phyloP scores from a whole-genome alignment of 2,329 filamentous ascomycete species.

The Zymoseptoria crescenta region DNA sequence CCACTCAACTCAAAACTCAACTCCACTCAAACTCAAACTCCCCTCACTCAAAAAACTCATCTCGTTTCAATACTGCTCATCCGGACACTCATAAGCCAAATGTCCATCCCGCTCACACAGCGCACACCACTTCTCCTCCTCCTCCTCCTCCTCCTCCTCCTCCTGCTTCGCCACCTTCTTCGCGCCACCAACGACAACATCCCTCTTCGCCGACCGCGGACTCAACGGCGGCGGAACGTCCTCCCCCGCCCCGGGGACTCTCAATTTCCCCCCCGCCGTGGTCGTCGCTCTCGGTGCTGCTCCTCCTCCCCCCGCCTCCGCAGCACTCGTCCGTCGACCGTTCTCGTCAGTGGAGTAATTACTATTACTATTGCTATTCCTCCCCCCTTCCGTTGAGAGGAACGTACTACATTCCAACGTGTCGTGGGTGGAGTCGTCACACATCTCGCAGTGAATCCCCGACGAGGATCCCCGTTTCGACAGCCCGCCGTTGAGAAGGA shows the following conservation, averaged over 20 bases:
- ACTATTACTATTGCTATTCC: background rate
- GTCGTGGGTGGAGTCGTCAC: constrained; percentile 84
- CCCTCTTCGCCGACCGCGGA: background rate
- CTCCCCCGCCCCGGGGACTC: background rate
- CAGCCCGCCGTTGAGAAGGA: background rate
- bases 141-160: constrained; percentile 9
- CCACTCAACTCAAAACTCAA: too few relatives aligned
- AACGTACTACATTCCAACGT: constrained; percentile 73
- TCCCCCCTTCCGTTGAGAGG: constrained; percentile 1
- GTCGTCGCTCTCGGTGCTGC: too few relatives aligned
- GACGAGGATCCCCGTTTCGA: background rate
- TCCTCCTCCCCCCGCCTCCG: too few relatives aligned
- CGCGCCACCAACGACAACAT: constrained; percentile 4
- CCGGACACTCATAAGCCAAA: constrained; percentile 54
- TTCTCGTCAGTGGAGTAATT: background rate
- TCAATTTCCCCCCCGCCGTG: background rate
- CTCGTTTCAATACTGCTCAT: constrained; percentile 29
- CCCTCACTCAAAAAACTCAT: too few relatives aligned
- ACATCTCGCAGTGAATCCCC: constrained; percentile 83
- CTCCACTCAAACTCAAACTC: too few relatives aligned
- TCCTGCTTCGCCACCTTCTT: constrained; percentile 14
- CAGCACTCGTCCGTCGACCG: background rate
- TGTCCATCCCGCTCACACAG: constrained; percentile 94
- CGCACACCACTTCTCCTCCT: constrained; percentile 80
- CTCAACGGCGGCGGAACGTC: constrained; percentile 11